These are phyloP conservation scores for Crepidotus variabilis DNA, from an alignment of 768 basidiomycete genomes.

Conservation along the genomic window DNA sequence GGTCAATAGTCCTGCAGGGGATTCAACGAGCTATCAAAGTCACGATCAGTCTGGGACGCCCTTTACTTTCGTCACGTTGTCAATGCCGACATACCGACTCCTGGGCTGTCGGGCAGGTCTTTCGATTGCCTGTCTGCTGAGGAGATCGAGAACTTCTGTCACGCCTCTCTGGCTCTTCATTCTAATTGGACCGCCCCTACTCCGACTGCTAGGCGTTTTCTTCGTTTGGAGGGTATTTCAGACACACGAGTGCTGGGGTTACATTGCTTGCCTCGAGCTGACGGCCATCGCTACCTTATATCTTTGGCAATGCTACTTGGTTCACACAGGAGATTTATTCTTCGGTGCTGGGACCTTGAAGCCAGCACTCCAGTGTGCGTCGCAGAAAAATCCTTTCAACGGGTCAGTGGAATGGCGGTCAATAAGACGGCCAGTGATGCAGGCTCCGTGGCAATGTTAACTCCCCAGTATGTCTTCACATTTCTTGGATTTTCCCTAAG, in stretches of 20 bases:
- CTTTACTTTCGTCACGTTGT: conserved; percentile 40
- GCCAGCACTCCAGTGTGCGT: conserved; percentile 31
- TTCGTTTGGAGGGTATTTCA: conserved; percentile 13
- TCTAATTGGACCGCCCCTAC: conserved; percentile 44
- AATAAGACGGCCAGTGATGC: conserved; percentile 33
- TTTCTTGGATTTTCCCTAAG: neutral
- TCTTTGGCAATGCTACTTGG: conserved; percentile 14
- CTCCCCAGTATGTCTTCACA: conserved; percentile 30
- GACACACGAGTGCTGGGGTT: conserved; percentile 32
- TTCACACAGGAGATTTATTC: conserved; percentile 22
- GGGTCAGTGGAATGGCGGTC: conserved; percentile 40
- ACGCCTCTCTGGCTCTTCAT: conserved; percentile 37
- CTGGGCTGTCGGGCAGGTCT: conserved; percentile 26
- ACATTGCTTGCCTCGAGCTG: conserved; percentile 3
- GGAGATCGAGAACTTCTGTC: conserved; percentile 41
- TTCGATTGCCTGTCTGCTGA: conserved; percentile 32
- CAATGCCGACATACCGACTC: conserved; percentile 42
- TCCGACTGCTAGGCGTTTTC: conserved; percentile 29
- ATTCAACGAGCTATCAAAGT: conserved; percentile 38
- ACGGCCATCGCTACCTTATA: conserved; percentile 1
- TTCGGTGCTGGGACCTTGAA: conserved; percentile 59
- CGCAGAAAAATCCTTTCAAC: conserved; percentile 33
- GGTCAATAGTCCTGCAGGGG: conserved; percentile 40
- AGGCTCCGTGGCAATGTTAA: conserved; percentile 39
- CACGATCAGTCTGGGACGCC: conserved; percentile 46